These are phyloP conservation scores for Capsicum baccatum DNA, from an alignment of 257 asterid genomes.

Conservation along the genomic window DNA sequence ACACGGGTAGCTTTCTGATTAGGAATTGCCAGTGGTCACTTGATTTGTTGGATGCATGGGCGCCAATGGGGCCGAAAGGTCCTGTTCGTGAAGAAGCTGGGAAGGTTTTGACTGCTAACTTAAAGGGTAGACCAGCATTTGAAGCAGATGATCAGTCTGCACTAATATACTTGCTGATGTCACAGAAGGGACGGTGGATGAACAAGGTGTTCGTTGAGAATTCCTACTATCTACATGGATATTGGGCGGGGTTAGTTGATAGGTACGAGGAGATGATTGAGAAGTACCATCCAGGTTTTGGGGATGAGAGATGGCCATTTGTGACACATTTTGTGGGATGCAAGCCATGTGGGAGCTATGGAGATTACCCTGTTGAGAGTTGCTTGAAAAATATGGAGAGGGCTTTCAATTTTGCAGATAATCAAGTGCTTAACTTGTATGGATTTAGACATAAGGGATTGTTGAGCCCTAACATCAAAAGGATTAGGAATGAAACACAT, in stretches of 20 bases:
- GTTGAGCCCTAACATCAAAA: slow-evolving; percentile 88
- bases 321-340: slow-evolving; percentile 98
- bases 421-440: slow-evolving; percentile 81
- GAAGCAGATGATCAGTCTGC: slow-evolving; percentile 99
- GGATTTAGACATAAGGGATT: slow-evolving; percentile 94
- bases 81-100: slow-evolving; percentile 87
- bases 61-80: slow-evolving; percentile 95
- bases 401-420: slow-evolving; percentile 93
- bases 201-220: slow-evolving; percentile 82
- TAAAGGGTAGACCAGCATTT: slow-evolving; percentile 90
- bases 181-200: slow-evolving; percentile 74
- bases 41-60: slow-evolving; percentile 96
- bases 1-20: slow-evolving; percentile 84
- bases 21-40: slow-evolving; percentile 94
- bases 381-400: slow-evolving; percentile 95
- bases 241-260: slow-evolving; percentile 94
- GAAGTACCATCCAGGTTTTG: slow-evolving; percentile 87
- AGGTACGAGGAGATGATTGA: slow-evolving; percentile 90
- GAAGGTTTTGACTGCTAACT: slow-evolving; percentile 73
- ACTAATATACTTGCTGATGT: slow-evolving; percentile 69
- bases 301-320: slow-evolving; percentile 97
- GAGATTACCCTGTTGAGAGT: slow-evolving; percentile 87
- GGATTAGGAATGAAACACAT: slow-evolving; percentile 80
- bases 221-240: slow-evolving; percentile 82
- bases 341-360: slow-evolving; percentile 93